Evolutionary conservation across 768 basidiomycete species (phyloP).

Genomic region (Suillus fuscotomentosus): DNA sequence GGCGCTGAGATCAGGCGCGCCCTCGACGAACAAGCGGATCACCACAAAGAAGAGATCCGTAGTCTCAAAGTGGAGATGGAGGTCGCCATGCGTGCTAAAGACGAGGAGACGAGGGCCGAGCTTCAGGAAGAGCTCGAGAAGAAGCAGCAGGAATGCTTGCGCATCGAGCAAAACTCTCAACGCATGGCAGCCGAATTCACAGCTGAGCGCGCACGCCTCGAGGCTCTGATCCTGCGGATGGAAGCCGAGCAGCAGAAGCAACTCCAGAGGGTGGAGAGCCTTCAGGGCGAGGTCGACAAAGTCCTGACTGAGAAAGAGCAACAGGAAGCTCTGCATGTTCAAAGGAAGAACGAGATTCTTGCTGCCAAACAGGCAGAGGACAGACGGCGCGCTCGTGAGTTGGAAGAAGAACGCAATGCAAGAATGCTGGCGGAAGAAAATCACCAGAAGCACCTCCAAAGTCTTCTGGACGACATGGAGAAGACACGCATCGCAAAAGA

Average conservation of each 20-base stretch:
- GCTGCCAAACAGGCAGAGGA: constrained; percentile 25
- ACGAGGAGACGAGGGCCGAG: constrained; percentile 45
- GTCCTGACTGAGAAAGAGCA: constrained; percentile 28
- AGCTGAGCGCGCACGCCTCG: constrained; percentile 35
- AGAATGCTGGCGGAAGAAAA: constrained; percentile 25
- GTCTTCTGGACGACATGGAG: constrained; percentile 25
- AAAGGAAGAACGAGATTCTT: constrained; percentile 27
- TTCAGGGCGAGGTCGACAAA: constrained; percentile 28
- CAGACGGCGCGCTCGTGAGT: constrained; percentile 24
- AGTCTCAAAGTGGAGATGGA: constrained; percentile 47
- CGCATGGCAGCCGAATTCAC: constrained; percentile 40
- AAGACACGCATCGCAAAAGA: constrained; percentile 24
- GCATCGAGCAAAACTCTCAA: constrained; percentile 39
- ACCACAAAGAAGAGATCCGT: constrained; percentile 47
- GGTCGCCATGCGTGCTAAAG: constrained; percentile 40
- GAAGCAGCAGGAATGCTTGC: constrained; percentile 42
- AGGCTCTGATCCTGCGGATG: constrained; percentile 27
- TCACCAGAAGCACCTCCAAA: constrained; percentile 29
- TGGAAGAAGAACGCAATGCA: constrained; percentile 31
- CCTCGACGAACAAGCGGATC: constrained; percentile 43
- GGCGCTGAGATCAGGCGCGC: constrained; percentile 52
- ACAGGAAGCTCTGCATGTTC: constrained; percentile 26
- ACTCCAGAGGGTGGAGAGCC: constrained; percentile 16
- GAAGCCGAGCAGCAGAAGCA: constrained; percentile 21
- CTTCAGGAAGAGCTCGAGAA: constrained; percentile 43